Conservation (phyloP, 176 grass and related monocot genomes). For the Musa beccarii region DNA sequence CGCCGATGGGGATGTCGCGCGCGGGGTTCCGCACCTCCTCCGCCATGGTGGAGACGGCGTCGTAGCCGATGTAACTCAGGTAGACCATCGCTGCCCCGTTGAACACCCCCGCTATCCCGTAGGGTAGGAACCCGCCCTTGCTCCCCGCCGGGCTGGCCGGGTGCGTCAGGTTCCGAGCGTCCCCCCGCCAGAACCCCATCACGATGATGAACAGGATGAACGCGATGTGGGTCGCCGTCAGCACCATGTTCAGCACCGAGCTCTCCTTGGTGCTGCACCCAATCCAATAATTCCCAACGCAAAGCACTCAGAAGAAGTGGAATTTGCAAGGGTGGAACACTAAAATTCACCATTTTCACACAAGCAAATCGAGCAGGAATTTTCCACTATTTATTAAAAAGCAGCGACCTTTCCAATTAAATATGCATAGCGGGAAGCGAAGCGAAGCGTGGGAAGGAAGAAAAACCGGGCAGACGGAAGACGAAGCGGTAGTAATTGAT, state of each 20-base stretch:
- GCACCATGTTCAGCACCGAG: slow-evolving; percentile 73
- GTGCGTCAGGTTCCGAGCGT: slow-evolving; percentile 50
- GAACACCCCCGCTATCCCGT: slow-evolving; percentile 63
- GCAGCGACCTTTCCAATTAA: no score
- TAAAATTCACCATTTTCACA: no score
- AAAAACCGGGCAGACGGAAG: background rate
- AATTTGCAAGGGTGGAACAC: no score
- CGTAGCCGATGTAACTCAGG: slow-evolving; percentile 97
- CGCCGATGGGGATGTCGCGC: slow-evolving; percentile 78
- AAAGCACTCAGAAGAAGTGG: no score
- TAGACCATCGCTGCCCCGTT: slow-evolving; percentile 91
- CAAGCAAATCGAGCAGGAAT: no score
- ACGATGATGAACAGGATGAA: slow-evolving; percentile 92
- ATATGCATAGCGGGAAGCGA: no score
- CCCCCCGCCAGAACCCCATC: slow-evolving; percentile 66
- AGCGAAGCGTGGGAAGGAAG: no score
- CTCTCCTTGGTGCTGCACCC: slow-evolving; percentile 84
- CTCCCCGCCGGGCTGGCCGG: slow-evolving; percentile 39
- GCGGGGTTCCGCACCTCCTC: slow-evolving; percentile 76
- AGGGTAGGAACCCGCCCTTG: slow-evolving; percentile 69
- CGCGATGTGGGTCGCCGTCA: slow-evolving; percentile 60
- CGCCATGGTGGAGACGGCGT: slow-evolving; percentile 97
- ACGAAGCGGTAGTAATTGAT: background rate
- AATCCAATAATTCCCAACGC: background rate
- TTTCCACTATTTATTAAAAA: no score